A percentile compares a stretch with the other conserved stretches of the same genome.
phyloP scores from a whole-genome alignment of 2,329 filamentous ascomycete species.

The Beauveria sp. region DNA sequence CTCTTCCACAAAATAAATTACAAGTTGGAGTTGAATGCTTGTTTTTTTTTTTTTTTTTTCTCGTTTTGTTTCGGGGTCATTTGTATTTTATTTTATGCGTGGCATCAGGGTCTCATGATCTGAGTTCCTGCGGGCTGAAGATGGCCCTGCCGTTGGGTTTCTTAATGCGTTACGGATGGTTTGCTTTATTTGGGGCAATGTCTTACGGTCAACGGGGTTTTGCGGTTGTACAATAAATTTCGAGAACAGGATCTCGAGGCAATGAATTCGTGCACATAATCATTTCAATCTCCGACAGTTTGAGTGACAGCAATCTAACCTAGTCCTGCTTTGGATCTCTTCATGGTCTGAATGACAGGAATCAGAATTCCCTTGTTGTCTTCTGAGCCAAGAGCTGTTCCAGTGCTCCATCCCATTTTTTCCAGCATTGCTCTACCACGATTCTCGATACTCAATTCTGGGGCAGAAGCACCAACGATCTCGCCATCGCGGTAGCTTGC shows the following conservation, averaged over 20 bases:
- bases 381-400: conserved; percentile 70
- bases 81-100: conserved; percentile 31
- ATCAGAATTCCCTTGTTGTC: conserved; percentile 85
- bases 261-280: conserved; percentile 58
- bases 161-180: conserved; percentile 71
- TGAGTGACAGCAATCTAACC: conserved; percentile 38
- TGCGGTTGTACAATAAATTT: conserved; percentile 65
- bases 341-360: conserved; percentile 80
- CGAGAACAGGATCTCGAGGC: conserved; percentile 54
- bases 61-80: conserved; percentile 47
- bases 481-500: conserved; percentile 74
- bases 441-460: conserved; percentile 76
- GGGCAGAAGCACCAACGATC: conserved; percentile 74
- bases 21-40: conserved; percentile 36
- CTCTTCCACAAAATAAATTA: conserved; percentile 90
- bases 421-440: conserved; percentile 81
- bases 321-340: conserved; percentile 75
- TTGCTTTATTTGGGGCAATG: conserved; percentile 59
- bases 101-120: conserved; percentile 53
- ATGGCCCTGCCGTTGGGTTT: conserved; percentile 36
- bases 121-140: conserved; percentile 38
- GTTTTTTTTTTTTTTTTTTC: conserved; percentile 36
- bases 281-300: conserved; percentile 20
- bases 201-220: conserved; percentile 65
- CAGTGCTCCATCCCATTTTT: conserved; percentile 94